Evolutionary conservation across 148 eudicot species (phyloP), one percentile per base, ranked within the genome.

Genomic region (Polygonum maritimum): DNA sequence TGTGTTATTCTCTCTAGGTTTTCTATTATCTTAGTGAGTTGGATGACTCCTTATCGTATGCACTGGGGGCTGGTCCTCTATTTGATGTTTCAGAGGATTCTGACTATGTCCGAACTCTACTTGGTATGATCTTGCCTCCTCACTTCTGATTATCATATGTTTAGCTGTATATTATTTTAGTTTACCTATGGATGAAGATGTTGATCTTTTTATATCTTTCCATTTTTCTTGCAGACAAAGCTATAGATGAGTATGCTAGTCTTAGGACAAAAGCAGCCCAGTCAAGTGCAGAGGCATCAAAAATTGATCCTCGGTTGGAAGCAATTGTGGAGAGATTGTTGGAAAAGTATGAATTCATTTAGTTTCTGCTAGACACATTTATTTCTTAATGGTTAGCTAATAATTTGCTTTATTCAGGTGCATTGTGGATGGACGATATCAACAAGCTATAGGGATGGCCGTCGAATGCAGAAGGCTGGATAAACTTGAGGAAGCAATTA

Each of bases 71-170:
- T 82, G 98, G 97, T 63, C 63, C 91, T 49, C 78, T 86, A 15
- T 95, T 95, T 86, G 96, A 95, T 86, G 96, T 95, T 74, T 83
- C 96, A 15, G 98, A 90, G 89, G 97, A 92, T 75, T 89, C 97
- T 47, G 98, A 95, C 78, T 94, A 94, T 80, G 92, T 95, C 49
- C 90, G 91, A 58, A 92, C 98, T 54, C 93, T 95, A 76, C 97
- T 92, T 76, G 96, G 98, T 95, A 80, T 65, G 71, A 13, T 36
- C 14, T 65, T 13, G 15, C 44, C 71, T 36, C 44, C 13, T 14
- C 71, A 65, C 13, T 65, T 65, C 71, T 36, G n/a, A 65, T 35
- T 14, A 14, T 65, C n/a, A 36, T 19, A 65, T 15, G 71, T 36
- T 33, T 65, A 22, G 26, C 16, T 60, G 15, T 65, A 36, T 35